A percentile compares a stretch with the other conserved stretches of the same genome.
These are phyloP conservation scores for Grosmannia serpens DNA, from an alignment of 2,329 filamentous ascomycete species.

Conservation along the genomic window DNA sequence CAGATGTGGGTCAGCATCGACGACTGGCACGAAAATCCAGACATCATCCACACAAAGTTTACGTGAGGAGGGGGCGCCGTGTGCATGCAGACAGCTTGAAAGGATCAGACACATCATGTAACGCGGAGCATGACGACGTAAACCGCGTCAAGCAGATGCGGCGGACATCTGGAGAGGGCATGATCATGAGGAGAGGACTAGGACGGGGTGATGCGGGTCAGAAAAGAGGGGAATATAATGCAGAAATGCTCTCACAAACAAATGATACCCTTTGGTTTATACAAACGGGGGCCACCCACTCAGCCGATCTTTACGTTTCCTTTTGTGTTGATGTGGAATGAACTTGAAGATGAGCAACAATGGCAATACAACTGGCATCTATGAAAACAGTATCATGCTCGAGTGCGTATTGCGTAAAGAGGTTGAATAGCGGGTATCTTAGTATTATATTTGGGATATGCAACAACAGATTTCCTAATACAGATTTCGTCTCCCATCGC, in stretches of 20 bases:
- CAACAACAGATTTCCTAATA: neutral
- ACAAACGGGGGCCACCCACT: conserved; percentile 1
- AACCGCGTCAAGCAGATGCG: neutral
- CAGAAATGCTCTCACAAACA: neutral
- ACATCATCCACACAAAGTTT: conserved; percentile 98
- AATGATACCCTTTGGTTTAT: conserved; percentile 14
- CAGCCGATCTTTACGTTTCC: neutral
- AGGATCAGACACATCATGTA: neutral
- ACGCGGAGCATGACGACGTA: neutral
- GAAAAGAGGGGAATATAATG: neutral
- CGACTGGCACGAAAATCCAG: conserved; percentile 99
- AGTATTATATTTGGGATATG: neutral
- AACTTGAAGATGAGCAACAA: neutral
- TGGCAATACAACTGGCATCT: too few species aligned
- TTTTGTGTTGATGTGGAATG: neutral
- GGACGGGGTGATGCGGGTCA: neutral
- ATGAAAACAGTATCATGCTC: neutral
- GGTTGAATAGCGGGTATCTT: neutral
- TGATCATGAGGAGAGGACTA: neutral
- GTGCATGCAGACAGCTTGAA: neutral
- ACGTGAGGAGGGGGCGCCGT: conserved; percentile 38
- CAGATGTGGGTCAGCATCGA: conserved; percentile 99
- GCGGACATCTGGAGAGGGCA: neutral
- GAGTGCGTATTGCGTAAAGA: neutral
- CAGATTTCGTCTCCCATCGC: neutral